Evolutionary conservation across 2,329 filamentous ascomycete genomes (phyloP).

Genomic region (Fusarium staphyleae): DNA sequence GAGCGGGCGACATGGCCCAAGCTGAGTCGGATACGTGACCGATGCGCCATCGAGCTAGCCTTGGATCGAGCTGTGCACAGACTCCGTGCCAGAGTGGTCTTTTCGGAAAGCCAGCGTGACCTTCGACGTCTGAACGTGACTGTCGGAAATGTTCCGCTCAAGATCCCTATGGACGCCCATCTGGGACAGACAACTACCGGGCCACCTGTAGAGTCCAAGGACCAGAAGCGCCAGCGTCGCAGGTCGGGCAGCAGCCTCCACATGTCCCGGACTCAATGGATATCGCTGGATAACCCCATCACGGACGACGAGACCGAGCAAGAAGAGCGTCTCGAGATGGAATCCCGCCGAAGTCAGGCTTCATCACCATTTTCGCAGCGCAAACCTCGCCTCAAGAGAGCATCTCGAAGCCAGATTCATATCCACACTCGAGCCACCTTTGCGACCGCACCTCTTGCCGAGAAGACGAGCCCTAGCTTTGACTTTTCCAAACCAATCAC

Average conservation of each 20-base stretch:
- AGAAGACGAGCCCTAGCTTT: conserved; percentile 37
- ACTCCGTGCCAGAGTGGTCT: conserved; percentile 72
- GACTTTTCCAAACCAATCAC: conserved; percentile 50
- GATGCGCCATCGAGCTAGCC: conserved; percentile 87
- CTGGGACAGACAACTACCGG: conserved; percentile 29
- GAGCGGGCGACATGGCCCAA: conserved; percentile 93
- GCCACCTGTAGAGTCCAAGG: conserved; percentile 36
- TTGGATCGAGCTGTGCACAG: conserved; percentile 77
- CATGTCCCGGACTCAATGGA: conserved; percentile 47
- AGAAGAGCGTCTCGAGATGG: conserved; percentile 54
- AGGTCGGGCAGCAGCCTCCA: conserved; percentile 60
- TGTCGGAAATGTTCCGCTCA: conserved; percentile 40
- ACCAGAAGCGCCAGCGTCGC: conserved; percentile 52
- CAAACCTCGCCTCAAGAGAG: conserved; percentile 52
- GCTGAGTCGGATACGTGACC: conserved; percentile 82
- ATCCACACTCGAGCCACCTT: conserved; percentile 36
- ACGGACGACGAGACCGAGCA: conserved; percentile 55
- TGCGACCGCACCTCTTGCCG: conserved; percentile 20
- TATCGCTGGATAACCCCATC: conserved; percentile 49
- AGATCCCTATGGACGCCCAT: conserved; percentile 26
- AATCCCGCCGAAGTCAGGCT: conserved; percentile 41
- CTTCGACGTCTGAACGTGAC: conserved; percentile 55
- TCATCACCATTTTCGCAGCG: conserved; percentile 42
- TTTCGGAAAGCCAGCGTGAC: conserved; percentile 70
- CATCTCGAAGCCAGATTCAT: conserved; percentile 50